Evolutionary conservation across 1,284 basidiomycete genomes (phyloP), one percentile per base, ranked within the genome.

Genomic region (Lignosus rhinocerotis): DNA sequence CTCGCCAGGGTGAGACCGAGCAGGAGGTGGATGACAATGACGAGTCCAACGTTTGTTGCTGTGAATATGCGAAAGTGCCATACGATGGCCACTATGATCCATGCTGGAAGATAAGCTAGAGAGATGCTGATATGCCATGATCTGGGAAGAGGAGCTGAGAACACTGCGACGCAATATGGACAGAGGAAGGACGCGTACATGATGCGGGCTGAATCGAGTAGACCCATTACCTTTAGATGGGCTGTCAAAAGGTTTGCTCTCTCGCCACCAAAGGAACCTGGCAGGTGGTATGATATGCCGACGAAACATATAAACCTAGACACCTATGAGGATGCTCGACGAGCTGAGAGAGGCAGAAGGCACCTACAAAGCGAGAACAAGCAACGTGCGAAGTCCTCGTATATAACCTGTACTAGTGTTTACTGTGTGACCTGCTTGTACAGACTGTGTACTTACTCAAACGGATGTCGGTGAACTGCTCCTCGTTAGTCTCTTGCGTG

Each of bases 221-320:
- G 78, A 6, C 89, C 90, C 88, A 90, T 90, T 5, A 81, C 86
- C 67, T 86, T 86, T 74, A 91, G 81, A 65, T 90, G 86, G 8
- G 82, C 75, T 0, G 88, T 88, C 39, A 90, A 68, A 8, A 80
- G 69, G 52, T 75, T 79, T 0, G 87, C 84, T 43, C 88, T 77
- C 66, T 91, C 89, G 1, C 76, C 78, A 17, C 84, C 77, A 56
- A 88, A 81, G 10, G 84, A 78, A 4, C 88, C 89, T 6, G 88
- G 85, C 2, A 90, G 80, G 56, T 91, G 88, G 67, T 91, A 91
- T 0, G 83, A 77, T 42, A 91, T 85, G 10, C 87, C 87, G 25
- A 90, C 72, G 69, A 80, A 90, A 59, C 80, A 81, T 30, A 90
- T 73, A 64, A 90, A 89, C 33, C 84, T 86, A 51, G 1, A 14